These are phyloP conservation scores for Verticillium albo-atrum DNA, from an alignment of 2,329 filamentous ascomycete genomes.

Conservation along the genomic window DNA sequence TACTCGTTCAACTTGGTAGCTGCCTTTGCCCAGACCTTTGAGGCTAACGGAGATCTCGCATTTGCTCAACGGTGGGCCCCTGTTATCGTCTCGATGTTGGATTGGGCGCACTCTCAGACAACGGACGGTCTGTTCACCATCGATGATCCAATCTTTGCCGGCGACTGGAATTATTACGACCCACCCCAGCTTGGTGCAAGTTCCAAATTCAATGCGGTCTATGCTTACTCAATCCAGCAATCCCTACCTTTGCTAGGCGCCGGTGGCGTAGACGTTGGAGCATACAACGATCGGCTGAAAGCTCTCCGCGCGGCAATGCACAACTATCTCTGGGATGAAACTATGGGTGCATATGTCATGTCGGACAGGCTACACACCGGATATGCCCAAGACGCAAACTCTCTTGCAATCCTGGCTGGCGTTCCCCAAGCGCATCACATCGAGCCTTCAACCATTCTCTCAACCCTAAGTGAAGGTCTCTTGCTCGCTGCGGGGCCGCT, in stretches of 20 bases:
- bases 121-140: constrained; percentile 21
- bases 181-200: constrained; percentile 20
- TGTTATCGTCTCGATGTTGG: constrained; percentile 21
- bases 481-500: constrained; percentile 11
- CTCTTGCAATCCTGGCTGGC: constrained; percentile 23
- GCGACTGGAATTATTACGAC: constrained; percentile 31
- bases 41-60: constrained; percentile 18
- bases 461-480: constrained; percentile 9
- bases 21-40: constrained; percentile 21
- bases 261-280: constrained; percentile 12
- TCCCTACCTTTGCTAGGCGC: constrained; percentile 14
- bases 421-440: constrained; percentile 12
- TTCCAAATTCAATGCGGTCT: constrained; percentile 25
- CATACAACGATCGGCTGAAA: constrained; percentile 18
- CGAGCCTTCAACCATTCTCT: constrained; percentile 12
- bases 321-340: constrained; percentile 17
- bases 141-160: constrained; percentile 18
- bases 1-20: constrained; percentile 29
- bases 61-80: constrained; percentile 23
- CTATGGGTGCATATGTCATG: constrained; percentile 18
- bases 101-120: constrained; percentile 26
- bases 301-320: constrained; percentile 19
- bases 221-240: constrained; percentile 24
- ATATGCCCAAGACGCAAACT: constrained; percentile 25
- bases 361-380: constrained; percentile 14